Conservation (phyloP, 805 yeast genomes). For the Wickerhamiella qilinensis region DNA sequence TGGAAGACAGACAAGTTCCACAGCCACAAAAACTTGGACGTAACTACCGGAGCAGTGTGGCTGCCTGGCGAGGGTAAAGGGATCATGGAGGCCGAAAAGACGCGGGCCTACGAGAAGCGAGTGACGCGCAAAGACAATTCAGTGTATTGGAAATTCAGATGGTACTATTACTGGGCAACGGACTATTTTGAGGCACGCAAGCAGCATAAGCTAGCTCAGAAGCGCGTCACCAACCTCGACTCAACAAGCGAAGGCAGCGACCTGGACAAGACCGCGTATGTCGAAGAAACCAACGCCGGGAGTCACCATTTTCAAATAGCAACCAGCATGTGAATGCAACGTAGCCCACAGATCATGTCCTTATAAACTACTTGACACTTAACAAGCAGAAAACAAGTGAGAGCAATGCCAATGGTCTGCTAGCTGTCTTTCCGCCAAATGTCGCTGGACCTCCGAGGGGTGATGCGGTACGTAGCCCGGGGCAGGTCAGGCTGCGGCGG, state of each 20-base stretch:
- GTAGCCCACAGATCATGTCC: no score
- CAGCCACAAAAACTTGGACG: constrained; percentile 9
- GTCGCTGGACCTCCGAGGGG: neutral
- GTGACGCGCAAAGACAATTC: neutral
- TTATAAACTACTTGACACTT: no score
- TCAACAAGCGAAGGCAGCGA: no score
- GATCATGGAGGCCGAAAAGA: constrained; percentile 11
- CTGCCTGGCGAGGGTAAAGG: constrained; percentile 18
- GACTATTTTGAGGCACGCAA: constrained; percentile 2
- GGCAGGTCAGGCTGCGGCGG: neutral
- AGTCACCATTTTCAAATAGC: no score
- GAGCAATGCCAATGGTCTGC: no score
- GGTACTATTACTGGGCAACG: constrained; percentile 1
- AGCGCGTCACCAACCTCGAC: neutral
- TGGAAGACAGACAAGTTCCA: constrained; percentile 16
- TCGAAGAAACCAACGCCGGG: no score
- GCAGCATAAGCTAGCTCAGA: neutral
- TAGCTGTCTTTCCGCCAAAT: no score
- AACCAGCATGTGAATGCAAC: no score
- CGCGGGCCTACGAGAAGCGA: constrained; percentile 4
- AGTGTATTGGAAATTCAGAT: constrained; percentile 2
- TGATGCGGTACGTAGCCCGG: neutral
- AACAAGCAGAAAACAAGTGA: no score
- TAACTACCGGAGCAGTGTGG: constrained; percentile 14
- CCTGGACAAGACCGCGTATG: no score